These are phyloP conservation scores for Prinsepia uniflora DNA, from an alignment of 306 rosid species.

Conservation along the genomic window DNA sequence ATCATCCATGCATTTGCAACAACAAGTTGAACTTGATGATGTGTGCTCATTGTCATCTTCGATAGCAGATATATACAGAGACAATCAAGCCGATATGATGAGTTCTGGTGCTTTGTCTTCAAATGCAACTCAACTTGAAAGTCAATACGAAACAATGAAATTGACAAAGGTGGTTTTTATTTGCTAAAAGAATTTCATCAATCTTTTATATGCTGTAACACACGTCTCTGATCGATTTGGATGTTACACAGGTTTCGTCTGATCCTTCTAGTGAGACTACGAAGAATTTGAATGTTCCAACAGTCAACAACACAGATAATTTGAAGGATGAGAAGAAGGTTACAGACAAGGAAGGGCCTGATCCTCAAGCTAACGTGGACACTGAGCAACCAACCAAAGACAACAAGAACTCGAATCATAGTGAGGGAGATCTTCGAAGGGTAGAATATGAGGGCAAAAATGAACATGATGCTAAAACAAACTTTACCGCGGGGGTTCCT, in stretches of 20 bases:
- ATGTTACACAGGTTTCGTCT: slow-evolving; percentile 32
- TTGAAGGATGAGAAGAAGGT: slow-evolving; percentile 26
- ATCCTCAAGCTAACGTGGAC: slow-evolving; percentile 1
- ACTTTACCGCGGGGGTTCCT: slow-evolving; percentile 12
- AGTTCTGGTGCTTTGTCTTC: slow-evolving; percentile 21
- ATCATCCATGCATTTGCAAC: slow-evolving; percentile 1
- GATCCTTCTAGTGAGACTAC: slow-evolving; percentile 21
- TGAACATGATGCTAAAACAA: slow-evolving; percentile 11
- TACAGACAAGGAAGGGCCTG: slow-evolving; percentile 20
- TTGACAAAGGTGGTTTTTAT: slow-evolving; percentile 19
- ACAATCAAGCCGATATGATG: slow-evolving; percentile 4
- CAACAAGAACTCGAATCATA: slow-evolving; percentile 2
- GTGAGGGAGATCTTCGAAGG: slow-evolving; percentile 18
- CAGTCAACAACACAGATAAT: slow-evolving; percentile 11
- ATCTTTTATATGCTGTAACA: neutral
- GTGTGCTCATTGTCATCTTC: slow-evolving; percentile 22
- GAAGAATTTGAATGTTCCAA: slow-evolving; percentile 17
- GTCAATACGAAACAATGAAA: slow-evolving; percentile 14
- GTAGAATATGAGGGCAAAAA: slow-evolving; percentile 3
- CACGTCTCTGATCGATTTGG: neutral
- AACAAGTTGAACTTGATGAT: slow-evolving; percentile 40
- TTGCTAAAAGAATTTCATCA: neutral
- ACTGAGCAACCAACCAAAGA: slow-evolving; percentile 12
- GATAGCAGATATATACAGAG: neutral
- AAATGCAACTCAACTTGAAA: slow-evolving; percentile 29